Evolutionary conservation across 1,284 basidiomycete genomes (phyloP).

Genomic region (Boletus nobilissimus): DNA sequence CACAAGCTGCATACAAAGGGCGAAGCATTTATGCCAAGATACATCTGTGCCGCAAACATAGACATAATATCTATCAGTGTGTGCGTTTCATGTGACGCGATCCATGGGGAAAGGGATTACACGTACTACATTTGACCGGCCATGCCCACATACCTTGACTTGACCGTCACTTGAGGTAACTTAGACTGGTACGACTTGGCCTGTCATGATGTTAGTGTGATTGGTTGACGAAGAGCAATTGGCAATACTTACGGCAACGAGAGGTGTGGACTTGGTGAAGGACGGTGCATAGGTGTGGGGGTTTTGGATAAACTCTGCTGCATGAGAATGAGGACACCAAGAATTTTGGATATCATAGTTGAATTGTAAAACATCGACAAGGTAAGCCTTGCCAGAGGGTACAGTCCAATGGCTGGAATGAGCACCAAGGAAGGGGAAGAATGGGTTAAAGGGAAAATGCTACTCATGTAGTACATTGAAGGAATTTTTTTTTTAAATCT

Average conservation of each 20-base stretch:
- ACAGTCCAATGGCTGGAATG: slow-evolving; percentile 1
- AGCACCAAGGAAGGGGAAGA: slow-evolving; percentile 13
- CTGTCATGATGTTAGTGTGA: slow-evolving; percentile 49
- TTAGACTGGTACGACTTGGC: slow-evolving; percentile 80
- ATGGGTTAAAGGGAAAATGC: slow-evolving; percentile 26
- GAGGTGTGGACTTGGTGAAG: slow-evolving; percentile 82
- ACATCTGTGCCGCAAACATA: slow-evolving; percentile 18
- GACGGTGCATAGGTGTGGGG: slow-evolving; percentile 74
- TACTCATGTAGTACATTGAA: too few species aligned
- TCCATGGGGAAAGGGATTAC: background rate
- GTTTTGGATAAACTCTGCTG: slow-evolving; percentile 77
- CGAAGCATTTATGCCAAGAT: background rate
- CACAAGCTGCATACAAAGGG: slow-evolving; percentile 8
- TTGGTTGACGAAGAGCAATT: background rate
- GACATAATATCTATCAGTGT: background rate
- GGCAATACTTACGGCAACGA: slow-evolving; percentile 72
- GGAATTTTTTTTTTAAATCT: too few species aligned
- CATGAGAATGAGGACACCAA: slow-evolving; percentile 84
- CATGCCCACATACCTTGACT: background rate
- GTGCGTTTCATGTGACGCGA: background rate
- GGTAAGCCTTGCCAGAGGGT: slow-evolving; percentile 2
- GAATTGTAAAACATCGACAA: slow-evolving; percentile 30
- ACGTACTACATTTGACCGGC: background rate
- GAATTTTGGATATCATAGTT: slow-evolving; percentile 66
- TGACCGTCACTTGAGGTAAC: slow-evolving; percentile 68